Conservation (phyloP, 176 grass and related monocot genomes). For the Aegilops umbellulata region DNA sequence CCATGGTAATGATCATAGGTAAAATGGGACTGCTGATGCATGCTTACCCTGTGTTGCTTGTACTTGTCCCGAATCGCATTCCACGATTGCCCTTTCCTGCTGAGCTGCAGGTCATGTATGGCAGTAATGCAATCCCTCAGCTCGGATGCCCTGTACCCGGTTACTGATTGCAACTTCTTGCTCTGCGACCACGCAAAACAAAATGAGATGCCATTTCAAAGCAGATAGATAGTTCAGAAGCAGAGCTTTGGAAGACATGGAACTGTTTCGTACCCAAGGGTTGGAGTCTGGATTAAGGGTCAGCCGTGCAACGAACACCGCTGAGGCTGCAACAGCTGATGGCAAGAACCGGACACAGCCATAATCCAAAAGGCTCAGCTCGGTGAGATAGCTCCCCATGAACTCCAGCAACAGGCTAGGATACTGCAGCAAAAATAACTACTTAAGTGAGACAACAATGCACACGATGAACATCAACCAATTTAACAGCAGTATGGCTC, state of each 20-base stretch:
- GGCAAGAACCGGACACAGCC: constrained; percentile 70
- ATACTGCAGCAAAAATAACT: constrained; percentile 41
- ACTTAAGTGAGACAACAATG: background rate
- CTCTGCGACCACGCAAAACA: constrained; percentile 45
- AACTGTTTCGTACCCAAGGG: constrained; percentile 68
- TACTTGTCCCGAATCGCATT: constrained; percentile 69
- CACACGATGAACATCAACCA: background rate
- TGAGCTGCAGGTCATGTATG: constrained; percentile 75
- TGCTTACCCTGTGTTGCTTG: constrained; percentile 79
- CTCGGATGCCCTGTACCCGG: constrained; percentile 64
- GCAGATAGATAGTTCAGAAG: background rate
- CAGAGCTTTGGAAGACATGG: background rate
- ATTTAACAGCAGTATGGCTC: background rate
- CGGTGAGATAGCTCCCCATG: constrained; percentile 66
- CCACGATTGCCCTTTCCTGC: constrained; percentile 46
- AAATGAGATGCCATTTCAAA: constrained; percentile 13
- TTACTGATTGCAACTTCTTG: constrained; percentile 56
- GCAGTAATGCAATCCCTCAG: constrained; percentile 62
- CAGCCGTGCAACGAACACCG: constrained; percentile 71
- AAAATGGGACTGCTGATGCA: background rate
- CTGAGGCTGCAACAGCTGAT: constrained; percentile 73
- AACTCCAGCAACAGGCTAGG: constrained; percentile 50
- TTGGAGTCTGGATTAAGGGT: constrained; percentile 60
- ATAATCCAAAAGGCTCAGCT: constrained; percentile 84
- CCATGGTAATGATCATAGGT: background rate